Evolutionary conservation across 2,329 filamentous ascomycete species (phyloP).

Genomic region (Penicillium freii): DNA sequence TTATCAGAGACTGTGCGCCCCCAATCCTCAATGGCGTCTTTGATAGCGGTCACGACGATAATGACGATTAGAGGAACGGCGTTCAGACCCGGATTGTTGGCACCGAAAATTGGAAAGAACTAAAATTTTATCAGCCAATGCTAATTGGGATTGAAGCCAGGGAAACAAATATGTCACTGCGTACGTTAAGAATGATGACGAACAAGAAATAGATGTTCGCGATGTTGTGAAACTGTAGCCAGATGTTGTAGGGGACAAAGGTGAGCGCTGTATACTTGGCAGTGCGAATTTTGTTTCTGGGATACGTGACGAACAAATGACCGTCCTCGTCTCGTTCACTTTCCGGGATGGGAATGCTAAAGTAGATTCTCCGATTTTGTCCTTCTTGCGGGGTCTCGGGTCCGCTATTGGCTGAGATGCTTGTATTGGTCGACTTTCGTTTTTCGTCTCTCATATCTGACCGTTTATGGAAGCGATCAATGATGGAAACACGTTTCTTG

Average conservation of each 20-base stretch:
- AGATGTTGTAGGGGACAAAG: constrained; percentile 95
- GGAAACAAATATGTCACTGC: constrained; percentile 41
- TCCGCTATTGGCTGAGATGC: constrained; percentile 34
- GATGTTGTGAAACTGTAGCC: constrained; percentile 97
- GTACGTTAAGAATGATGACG: constrained; percentile 87
- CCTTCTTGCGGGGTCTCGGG: constrained; percentile 37
- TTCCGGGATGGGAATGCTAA: constrained; percentile 78
- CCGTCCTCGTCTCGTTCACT: constrained; percentile 79
- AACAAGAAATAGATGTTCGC: constrained; percentile 99
- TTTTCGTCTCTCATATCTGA: constrained; percentile 67
- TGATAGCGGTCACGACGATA: constrained; percentile 80
- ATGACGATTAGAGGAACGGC: constrained; percentile 93
- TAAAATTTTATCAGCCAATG: constrained; percentile 42
- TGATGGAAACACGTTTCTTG: constrained; percentile 77
- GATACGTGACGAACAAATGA: constrained; percentile 65
- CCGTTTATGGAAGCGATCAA: constrained; percentile 69
- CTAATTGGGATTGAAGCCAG: background rate
- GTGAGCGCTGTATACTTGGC: constrained; percentile 95
- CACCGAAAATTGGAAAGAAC: constrained; percentile 97
- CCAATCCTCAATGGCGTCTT: constrained; percentile 95
- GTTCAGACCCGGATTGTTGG: constrained; percentile 82
- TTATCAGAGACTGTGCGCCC: constrained; percentile 86
- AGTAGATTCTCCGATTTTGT: constrained; percentile 59
- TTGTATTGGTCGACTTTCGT: constrained; percentile 49
- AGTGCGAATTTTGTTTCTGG: constrained; percentile 94